Conservation (phyloP, 306 rosid genomes). For the Cucumis melo region DNA sequence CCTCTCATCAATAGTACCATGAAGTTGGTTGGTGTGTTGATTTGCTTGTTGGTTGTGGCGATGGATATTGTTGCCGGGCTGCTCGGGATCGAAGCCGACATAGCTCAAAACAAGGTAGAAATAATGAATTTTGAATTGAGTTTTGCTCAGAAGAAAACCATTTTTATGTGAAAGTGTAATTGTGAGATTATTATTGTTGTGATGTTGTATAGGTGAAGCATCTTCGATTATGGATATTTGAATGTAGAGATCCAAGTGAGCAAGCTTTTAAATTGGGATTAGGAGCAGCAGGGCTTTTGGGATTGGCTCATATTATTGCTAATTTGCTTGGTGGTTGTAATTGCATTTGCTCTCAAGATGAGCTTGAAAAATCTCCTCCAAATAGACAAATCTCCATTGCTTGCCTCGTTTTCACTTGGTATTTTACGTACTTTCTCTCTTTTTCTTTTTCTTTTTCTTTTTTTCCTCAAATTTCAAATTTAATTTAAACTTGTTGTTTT, state of each 20-base stretch:
- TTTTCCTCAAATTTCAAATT: too few species aligned
- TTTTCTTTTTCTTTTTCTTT: too few species aligned
- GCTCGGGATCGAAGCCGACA: slow-evolving; percentile 82
- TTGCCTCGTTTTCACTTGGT: slow-evolving; percentile 68
- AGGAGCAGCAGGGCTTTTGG: slow-evolving; percentile 57
- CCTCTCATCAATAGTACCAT: slow-evolving; percentile 10
- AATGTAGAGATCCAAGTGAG: slow-evolving; percentile 83
- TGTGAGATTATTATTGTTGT: too few species aligned
- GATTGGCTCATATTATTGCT: slow-evolving; percentile 50
- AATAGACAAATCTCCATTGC: slow-evolving; percentile 53
- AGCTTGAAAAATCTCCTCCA: slow-evolving; percentile 56
- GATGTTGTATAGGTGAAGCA: slow-evolving; percentile 39
- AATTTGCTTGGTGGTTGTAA: slow-evolving; percentile 78
- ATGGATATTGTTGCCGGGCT: slow-evolving; percentile 83
- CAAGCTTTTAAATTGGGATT: slow-evolving; percentile 73
- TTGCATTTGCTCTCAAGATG: slow-evolving; percentile 78
- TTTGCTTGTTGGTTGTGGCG: slow-evolving; percentile 52
- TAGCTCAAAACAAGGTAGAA: slow-evolving; percentile 73
- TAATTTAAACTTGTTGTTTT: too few species aligned
- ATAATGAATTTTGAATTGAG: too few species aligned
- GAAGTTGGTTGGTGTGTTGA: slow-evolving; percentile 45
- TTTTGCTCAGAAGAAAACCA: too few species aligned
- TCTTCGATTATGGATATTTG: slow-evolving; percentile 75
- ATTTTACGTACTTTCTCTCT: too few species aligned
- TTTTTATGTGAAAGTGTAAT: too few species aligned